Evolutionary conservation across 768 basidiomycete species (phyloP).

Genomic region (Tulasnella sp.): DNA sequence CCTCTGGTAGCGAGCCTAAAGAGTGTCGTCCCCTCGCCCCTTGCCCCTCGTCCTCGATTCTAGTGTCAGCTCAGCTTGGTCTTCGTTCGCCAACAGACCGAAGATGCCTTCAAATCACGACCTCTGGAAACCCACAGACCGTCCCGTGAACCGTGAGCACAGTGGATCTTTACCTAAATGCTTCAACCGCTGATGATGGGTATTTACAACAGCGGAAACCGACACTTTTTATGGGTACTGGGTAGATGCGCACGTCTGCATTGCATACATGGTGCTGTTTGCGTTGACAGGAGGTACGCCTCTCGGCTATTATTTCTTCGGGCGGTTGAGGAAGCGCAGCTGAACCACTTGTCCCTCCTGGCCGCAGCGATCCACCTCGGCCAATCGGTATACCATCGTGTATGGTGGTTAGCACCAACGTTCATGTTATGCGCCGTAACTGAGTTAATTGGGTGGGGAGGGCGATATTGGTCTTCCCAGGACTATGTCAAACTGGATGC

Average conservation of each 20-base stretch:
- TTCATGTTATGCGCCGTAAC: conserved; percentile 21
- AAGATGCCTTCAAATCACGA: not conserved
- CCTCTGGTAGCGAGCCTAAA: not conserved
- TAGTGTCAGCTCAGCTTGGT: not conserved
- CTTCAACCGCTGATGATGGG: not conserved
- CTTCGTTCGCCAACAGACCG: not conserved
- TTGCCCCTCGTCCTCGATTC: not conserved
- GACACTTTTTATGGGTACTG: conserved; percentile 20
- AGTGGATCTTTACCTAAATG: not conserved
- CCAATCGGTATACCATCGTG: conserved; percentile 9
- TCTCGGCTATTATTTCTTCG: not conserved
- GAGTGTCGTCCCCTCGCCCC: not conserved
- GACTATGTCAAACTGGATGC: conserved; percentile 6
- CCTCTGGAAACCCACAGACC: not conserved
- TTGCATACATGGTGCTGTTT: conserved; percentile 21
- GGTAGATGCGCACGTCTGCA: conserved; percentile 5
- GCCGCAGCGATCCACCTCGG: conserved; percentile 19
- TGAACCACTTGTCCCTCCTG: not conserved
- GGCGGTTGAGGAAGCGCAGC: not conserved
- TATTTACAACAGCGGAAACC: not conserved
- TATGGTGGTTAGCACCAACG: conserved; percentile 26
- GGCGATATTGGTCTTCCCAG: conserved; percentile 22
- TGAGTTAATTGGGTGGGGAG: conserved; percentile 23
- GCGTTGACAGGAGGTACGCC: conserved; percentile 17
- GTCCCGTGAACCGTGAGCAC: not conserved